Percentiles rank a stretch among this genome's conserved stretches.
Conservation (phyloP, 805 yeast species). For the Saturnispora sekii region DNA sequence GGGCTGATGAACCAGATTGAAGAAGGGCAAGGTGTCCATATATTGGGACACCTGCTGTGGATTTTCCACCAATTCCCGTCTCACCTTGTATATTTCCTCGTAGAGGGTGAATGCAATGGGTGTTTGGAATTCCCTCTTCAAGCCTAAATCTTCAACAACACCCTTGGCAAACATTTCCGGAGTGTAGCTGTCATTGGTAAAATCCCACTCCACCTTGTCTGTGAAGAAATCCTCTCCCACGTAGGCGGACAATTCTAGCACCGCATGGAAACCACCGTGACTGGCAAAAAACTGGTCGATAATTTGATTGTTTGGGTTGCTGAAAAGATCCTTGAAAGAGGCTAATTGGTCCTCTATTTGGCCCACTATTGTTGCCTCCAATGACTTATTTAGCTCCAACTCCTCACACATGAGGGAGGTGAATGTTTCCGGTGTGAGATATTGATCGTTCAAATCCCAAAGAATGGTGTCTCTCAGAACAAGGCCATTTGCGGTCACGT, state of each 20-base stretch:
- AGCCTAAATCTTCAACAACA: constrained; percentile 78
- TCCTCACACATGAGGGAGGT: constrained; percentile 75
- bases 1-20: constrained; percentile 26
- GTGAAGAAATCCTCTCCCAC: constrained; percentile 77
- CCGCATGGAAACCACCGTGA: constrained; percentile 54
- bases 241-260: constrained; percentile 73
- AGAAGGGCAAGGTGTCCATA: constrained; percentile 28
- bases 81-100: constrained; percentile 66
- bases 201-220: constrained; percentile 93
- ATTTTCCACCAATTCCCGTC: constrained; percentile 68
- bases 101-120: constrained; percentile 84
- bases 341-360: constrained; percentile 75
- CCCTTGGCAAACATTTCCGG: constrained; percentile 80
- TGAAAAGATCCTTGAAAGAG: constrained; percentile 55
- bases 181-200: constrained; percentile 41
- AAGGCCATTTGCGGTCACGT: constrained; percentile 48
- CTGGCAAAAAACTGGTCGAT: constrained; percentile 37
- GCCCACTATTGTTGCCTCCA: constrained; percentile 53
- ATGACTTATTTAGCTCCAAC: constrained; percentile 62
- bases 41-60: constrained; percentile 28
- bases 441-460: constrained; percentile 63
- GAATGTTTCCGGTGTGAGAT: constrained; percentile 62
- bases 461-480: constrained; percentile 54
- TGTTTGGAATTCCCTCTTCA: constrained; percentile 76
- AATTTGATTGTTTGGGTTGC: constrained; percentile 32